phyloP scores from a whole-genome alignment of 2,329 filamentous ascomycete species.

The Sporothrix sp. region DNA sequence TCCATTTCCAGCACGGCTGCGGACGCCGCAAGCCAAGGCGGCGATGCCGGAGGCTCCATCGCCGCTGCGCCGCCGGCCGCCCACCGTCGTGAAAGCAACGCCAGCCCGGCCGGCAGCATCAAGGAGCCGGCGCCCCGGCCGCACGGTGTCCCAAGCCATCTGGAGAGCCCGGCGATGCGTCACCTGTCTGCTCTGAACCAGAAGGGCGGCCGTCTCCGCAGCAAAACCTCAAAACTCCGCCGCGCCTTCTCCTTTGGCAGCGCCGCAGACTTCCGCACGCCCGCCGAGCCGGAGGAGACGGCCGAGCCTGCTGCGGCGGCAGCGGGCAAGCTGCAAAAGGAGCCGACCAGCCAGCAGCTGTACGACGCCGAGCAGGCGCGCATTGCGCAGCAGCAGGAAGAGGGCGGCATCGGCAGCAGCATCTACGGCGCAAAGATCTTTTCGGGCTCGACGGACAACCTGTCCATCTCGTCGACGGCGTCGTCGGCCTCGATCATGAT shows the following conservation, averaged over 20 bases:
- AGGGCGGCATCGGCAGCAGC: constrained; percentile 77
- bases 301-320: constrained; percentile 26
- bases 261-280: constrained; percentile 77
- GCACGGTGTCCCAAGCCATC: constrained; percentile 24
- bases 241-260: constrained; percentile 96
- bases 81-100: neutral
- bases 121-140: neutral
- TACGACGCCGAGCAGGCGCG: constrained; percentile 82
- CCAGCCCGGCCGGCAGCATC: neutral
- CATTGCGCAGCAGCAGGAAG: constrained; percentile 88
- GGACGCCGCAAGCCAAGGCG: constrained; percentile 44
- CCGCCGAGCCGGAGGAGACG: constrained; percentile 48
- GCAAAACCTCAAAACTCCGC: constrained; percentile 76
- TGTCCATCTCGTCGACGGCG: constrained; percentile 83
- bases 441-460: constrained; percentile 83
- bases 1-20: constrained; percentile 63
- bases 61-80: constrained; percentile 12
- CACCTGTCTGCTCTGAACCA: constrained; percentile 82
- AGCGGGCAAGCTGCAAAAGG: constrained; percentile 53
- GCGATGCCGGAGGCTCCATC: constrained; percentile 21
- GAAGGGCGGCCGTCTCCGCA: constrained; percentile 66
- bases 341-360: constrained; percentile 51
- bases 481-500: constrained; percentile 91
- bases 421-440: constrained; percentile 90
- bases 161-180: constrained; percentile 64